These are phyloP conservation scores for Fusarium clavum DNA, from an alignment of 2,329 filamentous ascomycete species.

Conservation along the genomic window DNA sequence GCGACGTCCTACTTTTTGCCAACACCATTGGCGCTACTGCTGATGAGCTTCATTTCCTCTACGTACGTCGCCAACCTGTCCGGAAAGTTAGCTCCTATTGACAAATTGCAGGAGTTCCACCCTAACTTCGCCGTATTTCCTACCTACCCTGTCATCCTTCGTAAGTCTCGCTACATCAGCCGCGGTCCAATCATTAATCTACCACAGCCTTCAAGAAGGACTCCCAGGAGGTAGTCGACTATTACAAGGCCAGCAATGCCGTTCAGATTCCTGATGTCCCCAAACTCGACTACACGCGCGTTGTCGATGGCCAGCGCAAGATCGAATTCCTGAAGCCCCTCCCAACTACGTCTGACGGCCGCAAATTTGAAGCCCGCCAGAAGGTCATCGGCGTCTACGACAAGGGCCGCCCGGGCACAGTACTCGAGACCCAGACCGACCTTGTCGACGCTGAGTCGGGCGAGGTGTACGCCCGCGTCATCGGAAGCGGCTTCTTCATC, in stretches of 20 bases:
- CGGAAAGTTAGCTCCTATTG: conserved; percentile 54
- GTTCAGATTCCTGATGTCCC: conserved; percentile 54
- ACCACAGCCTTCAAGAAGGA: conserved; percentile 56
- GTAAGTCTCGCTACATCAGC: not conserved
- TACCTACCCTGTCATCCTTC: conserved; percentile 59
- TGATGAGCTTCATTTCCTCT: conserved; percentile 17
- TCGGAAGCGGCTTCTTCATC: conserved; percentile 56
- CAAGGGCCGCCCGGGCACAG: conserved; percentile 46
- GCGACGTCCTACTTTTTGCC: conserved; percentile 13
- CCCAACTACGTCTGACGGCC: conserved; percentile 51
- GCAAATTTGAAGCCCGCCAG: conserved; percentile 55
- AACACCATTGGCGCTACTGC: conserved; percentile 10
- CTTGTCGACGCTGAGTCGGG: conserved; percentile 55
- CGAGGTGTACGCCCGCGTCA: conserved; percentile 54
- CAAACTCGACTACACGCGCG: conserved; percentile 54
- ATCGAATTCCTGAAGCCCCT: conserved; percentile 54
- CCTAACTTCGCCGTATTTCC: conserved; percentile 59
- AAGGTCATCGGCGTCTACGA: conserved; percentile 59
- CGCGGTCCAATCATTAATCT: not conserved
- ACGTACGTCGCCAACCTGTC: not conserved
- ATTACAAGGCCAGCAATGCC: conserved; percentile 51
- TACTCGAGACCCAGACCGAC: conserved; percentile 55
- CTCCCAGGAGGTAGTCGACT: conserved; percentile 58
- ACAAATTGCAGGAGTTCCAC: conserved; percentile 57
- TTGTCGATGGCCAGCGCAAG: conserved; percentile 56